Evolutionary conservation across 768 basidiomycete species (phyloP).

Genomic region (Russula ochroleuca): DNA sequence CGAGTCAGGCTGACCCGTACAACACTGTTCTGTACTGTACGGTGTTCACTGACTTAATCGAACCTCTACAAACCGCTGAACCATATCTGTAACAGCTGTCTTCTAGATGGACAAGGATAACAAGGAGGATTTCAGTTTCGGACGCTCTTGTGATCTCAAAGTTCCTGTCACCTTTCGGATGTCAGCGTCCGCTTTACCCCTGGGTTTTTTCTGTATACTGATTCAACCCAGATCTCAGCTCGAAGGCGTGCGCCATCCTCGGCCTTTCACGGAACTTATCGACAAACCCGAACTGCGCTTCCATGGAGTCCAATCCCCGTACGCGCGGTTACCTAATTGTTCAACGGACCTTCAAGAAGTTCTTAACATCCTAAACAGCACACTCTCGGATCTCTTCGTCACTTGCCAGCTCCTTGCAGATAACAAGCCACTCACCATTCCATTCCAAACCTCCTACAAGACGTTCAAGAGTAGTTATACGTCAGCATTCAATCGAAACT

Average conservation of each 20-base stretch:
- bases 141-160: conserved; percentile 84
- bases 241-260: conserved; percentile 72
- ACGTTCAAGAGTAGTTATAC: conserved; percentile 80
- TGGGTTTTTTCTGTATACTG: background rate
- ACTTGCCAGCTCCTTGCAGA: conserved; percentile 89
- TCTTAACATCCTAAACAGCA: conserved; percentile 42
- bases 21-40: background rate
- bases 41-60: background rate
- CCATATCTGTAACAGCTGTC: background rate
- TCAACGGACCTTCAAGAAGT: conserved; percentile 10
- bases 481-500: conserved; percentile 40
- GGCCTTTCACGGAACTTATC: conserved; percentile 72
- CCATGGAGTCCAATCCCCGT: conserved; percentile 83
- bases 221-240: conserved; percentile 61
- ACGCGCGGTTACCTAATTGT: conserved; percentile 31
- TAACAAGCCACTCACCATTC: conserved; percentile 88
- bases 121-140: conserved; percentile 89
- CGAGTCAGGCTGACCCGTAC: too few relatives aligned
- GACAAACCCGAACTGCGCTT: conserved; percentile 80
- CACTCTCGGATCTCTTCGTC: conserved; percentile 88
- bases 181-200: conserved; percentile 38
- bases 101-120: conserved; percentile 55
- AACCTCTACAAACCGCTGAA: background rate
- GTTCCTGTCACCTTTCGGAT: conserved; percentile 83
- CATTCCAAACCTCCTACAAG: conserved; percentile 89